Conservation (phyloP, 805 yeast genomes). For the Candida lessepsii region DNA sequence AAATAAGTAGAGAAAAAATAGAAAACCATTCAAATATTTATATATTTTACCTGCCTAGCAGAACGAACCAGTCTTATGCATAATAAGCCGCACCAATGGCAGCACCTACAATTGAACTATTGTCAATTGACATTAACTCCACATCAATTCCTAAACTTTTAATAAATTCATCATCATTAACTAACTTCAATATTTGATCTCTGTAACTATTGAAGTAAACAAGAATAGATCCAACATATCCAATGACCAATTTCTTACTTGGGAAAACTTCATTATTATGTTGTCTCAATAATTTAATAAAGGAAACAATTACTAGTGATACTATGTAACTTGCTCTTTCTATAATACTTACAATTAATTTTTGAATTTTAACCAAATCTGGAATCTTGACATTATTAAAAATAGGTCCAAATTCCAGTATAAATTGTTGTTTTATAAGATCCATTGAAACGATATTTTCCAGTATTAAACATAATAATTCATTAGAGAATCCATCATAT, state of each 20-base stretch:
- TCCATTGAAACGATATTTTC: slow-evolving; percentile 20
- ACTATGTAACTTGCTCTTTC: slow-evolving; percentile 45
- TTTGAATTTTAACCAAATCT: slow-evolving; percentile 30
- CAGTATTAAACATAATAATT: slow-evolving; percentile 37
- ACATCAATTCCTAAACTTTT: slow-evolving; percentile 29
- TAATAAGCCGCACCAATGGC: slow-evolving; percentile 50
- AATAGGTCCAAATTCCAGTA: slow-evolving; percentile 23
- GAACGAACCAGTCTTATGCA: slow-evolving; percentile 4
- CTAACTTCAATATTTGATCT: slow-evolving; percentile 21
- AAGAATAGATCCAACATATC: slow-evolving; percentile 54
- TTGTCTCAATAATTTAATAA: slow-evolving; percentile 25
- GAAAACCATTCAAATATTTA: no score
- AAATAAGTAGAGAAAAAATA: no score
- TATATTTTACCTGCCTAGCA: no score
- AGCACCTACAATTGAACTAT: slow-evolving; percentile 53
- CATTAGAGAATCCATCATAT: slow-evolving; percentile 41
- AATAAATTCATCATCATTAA: slow-evolving; percentile 25
- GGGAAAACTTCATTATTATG: slow-evolving; percentile 23
- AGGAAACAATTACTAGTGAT: slow-evolving; percentile 41
- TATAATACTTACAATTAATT: slow-evolving; percentile 37
- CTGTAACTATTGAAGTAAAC: slow-evolving; percentile 43
- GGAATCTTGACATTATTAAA: slow-evolving; percentile 15
- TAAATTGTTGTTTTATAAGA: slow-evolving; percentile 21
- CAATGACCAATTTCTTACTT: slow-evolving; percentile 31
- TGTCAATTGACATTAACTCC: slow-evolving; percentile 38